Evolutionary conservation across 2,329 filamentous ascomycete species (phyloP).

Genomic region (Hymenoscyphus scutula): DNA sequence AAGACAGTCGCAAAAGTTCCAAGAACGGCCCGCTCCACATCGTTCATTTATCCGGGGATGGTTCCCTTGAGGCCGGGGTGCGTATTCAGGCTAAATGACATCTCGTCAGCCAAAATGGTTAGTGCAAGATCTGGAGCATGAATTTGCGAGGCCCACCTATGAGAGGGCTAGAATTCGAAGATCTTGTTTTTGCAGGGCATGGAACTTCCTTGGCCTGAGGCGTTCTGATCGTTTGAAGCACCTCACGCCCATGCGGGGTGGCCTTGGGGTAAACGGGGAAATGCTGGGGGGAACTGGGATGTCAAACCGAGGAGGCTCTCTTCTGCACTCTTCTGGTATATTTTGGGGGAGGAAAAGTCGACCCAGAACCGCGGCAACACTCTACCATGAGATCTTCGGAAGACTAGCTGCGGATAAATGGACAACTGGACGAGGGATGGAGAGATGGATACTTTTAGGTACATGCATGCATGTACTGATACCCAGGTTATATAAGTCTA

Average conservation of each 20-base stretch:
- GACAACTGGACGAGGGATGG: constrained; percentile 6
- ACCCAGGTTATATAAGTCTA: constrained; percentile 14
- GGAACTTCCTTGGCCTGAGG: background rate
- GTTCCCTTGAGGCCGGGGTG: background rate
- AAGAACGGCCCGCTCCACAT: background rate
- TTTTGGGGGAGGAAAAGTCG: constrained; percentile 7
- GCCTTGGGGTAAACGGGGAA: constrained; percentile 15
- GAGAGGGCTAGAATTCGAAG: constrained; percentile 1
- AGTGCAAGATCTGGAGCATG: constrained; percentile 11
- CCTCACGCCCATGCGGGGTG: constrained; percentile 3
- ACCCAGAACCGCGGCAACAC: constrained; percentile 15
- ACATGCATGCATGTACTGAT: constrained; percentile 7
- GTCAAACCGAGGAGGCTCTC: constrained; percentile 16
- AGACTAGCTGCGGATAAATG: constrained; percentile 13
- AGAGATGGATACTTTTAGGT: constrained; percentile 1
- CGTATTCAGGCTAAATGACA: constrained; percentile 13
- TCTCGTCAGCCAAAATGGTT: constrained; percentile 16
- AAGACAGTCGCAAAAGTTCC: background rate
- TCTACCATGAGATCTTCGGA: constrained; percentile 8
- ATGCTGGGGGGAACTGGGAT: constrained; percentile 15
- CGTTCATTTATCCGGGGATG: constrained; percentile 10
- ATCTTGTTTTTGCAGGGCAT: background rate
- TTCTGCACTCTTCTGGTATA: constrained; percentile 10
- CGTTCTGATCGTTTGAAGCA: background rate
- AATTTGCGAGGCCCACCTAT: constrained; percentile 10